Conservation (phyloP, 805 yeast species). For the Myxozyma neotropica region DNA sequence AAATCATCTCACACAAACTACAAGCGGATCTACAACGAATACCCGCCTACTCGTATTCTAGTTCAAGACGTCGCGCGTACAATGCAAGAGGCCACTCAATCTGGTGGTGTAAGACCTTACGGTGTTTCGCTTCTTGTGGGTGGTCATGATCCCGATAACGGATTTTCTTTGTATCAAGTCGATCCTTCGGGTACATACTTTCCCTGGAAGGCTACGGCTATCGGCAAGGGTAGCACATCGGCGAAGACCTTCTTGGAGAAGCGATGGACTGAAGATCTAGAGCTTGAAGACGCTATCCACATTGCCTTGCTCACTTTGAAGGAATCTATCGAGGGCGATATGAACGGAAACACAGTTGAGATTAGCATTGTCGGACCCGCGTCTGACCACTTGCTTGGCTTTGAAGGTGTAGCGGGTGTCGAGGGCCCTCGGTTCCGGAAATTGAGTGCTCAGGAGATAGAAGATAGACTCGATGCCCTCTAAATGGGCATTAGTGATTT, state of each 20-base stretch:
- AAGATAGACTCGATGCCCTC: conserved; percentile 91
- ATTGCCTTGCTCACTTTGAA: conserved; percentile 91
- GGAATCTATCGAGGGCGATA: conserved; percentile 97
- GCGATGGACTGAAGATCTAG: conserved; percentile 97
- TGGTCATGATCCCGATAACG: conserved; percentile 74
- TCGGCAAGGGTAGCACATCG: conserved; percentile 93
- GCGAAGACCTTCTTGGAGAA: conserved; percentile 97
- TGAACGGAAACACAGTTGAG: conserved; percentile 95
- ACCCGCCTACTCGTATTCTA: conserved; percentile 92
- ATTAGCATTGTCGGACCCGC: conserved; percentile 84
- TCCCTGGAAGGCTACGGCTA: conserved; percentile 99
- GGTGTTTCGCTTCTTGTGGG: conserved; percentile 95
- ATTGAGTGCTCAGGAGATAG: conserved; percentile 85
- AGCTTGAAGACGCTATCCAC: conserved; percentile 96
- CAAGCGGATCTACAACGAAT: conserved; percentile 91
- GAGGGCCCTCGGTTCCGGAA: conserved; percentile 88
- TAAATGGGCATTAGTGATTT: conserved; percentile 41
- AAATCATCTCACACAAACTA: conserved; percentile 90
- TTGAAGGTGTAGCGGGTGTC: conserved; percentile 74
- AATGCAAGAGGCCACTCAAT: conserved; percentile 98
- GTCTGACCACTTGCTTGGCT: conserved; percentile 78
- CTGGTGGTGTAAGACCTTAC: conserved; percentile 98
- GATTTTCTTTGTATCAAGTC: conserved; percentile 73
- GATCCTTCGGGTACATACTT: conserved; percentile 97
- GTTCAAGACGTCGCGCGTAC: conserved; percentile 94